phyloP scores from a whole-genome alignment of 306 rosid species.

The Rosa rugosa region DNA sequence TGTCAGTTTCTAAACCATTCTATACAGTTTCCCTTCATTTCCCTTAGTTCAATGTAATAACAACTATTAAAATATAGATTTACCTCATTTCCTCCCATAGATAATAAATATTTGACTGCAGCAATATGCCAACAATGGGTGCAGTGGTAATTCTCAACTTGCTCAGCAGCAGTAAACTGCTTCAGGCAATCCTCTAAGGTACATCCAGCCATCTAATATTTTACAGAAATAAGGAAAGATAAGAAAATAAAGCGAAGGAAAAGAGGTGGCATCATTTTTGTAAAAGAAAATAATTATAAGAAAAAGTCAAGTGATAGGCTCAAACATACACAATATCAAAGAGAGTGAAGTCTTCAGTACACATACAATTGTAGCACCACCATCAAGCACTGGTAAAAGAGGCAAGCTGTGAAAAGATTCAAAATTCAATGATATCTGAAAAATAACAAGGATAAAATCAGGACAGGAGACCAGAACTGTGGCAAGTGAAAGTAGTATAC shows the following conservation, averaged over 20 bases:
- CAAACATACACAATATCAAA: constrained; percentile 30
- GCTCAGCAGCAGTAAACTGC: constrained; percentile 76
- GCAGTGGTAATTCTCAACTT: constrained; percentile 79
- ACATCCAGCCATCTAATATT: constrained; percentile 54
- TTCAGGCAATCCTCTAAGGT: constrained; percentile 75
- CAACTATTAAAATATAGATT: constrained; percentile 2
- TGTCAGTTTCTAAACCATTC: background rate
- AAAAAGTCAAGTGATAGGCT: constrained; percentile 23
- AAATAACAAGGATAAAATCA: constrained; percentile 21
- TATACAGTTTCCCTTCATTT: background rate
- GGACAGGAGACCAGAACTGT: background rate
- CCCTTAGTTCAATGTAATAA: background rate
- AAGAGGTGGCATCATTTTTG: constrained; percentile 8
- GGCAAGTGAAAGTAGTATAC: constrained; percentile 7
- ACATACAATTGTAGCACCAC: constrained; percentile 56
- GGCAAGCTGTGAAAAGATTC: constrained; percentile 89
- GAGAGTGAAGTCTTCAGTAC: constrained; percentile 26
- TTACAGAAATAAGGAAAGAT: constrained; percentile 17
- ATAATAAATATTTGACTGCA: constrained; percentile 65
- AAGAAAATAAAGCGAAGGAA: constrained; percentile 6
- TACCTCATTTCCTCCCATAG: constrained; percentile 68
- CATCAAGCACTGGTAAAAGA: constrained; percentile 54
- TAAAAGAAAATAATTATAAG: constrained; percentile 5
- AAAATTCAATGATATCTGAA: constrained; percentile 84
- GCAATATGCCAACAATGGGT: constrained; percentile 84